Evolutionary conservation across 495 filamentous ascomycete genomes (phyloP).

Genomic region (Penicillium fimorum): DNA sequence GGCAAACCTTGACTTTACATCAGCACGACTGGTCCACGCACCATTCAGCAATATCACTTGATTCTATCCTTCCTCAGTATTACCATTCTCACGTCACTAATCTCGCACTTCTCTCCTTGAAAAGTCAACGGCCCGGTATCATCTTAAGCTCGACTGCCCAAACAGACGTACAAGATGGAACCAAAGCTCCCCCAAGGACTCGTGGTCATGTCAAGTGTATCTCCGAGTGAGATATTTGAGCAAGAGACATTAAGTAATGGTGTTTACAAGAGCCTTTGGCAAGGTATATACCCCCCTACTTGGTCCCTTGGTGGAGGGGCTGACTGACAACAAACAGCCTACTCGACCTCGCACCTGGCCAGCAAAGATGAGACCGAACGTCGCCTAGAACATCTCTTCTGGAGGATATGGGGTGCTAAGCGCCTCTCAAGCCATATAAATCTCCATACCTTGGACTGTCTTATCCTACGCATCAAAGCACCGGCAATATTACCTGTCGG

Average conservation of each 20-base stretch:
- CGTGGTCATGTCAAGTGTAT: constrained; percentile 36
- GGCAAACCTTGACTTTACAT: neutral
- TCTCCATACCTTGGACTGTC: constrained; percentile 35
- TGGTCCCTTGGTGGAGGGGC: neutral
- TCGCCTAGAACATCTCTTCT: constrained; percentile 54
- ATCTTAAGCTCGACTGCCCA: neutral
- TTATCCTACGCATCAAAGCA: constrained; percentile 44
- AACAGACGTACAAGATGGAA: constrained; percentile 33
- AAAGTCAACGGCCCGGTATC: neutral
- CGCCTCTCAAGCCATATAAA: constrained; percentile 27
- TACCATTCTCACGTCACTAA: neutral
- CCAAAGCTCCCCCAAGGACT: constrained; percentile 51
- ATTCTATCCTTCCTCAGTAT: neutral
- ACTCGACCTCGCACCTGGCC: constrained; percentile 35
- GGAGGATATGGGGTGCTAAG: constrained; percentile 50
- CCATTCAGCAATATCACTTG: neutral
- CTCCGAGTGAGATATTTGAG: constrained; percentile 21
- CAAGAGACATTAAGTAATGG: constrained; percentile 32
- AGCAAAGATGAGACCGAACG: constrained; percentile 40
- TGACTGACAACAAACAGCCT: constrained; percentile 33
- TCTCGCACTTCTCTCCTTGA: neutral
- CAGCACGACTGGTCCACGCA: neutral
- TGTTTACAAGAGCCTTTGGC: constrained; percentile 47
- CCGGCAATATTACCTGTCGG: constrained; percentile 1
- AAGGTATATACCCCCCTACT: constrained; percentile 36